These are phyloP conservation scores for Panicum hallii DNA, from an alignment of 202 grass and related monocot species.

Conservation along the genomic window DNA sequence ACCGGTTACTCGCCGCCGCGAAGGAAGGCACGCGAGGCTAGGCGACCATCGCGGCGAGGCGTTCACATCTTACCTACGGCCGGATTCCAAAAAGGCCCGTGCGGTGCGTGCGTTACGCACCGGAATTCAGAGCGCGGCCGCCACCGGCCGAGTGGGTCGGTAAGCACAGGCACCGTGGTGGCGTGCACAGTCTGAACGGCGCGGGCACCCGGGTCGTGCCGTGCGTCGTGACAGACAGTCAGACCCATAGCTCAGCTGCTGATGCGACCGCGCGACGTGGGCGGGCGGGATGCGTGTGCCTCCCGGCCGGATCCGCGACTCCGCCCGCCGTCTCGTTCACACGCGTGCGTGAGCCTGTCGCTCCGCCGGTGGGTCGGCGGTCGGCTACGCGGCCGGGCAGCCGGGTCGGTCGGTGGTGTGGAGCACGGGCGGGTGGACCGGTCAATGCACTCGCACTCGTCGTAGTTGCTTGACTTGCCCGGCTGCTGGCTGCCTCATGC, in stretches of 20 bases:
- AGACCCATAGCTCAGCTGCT: neutral
- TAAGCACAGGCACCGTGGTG: neutral
- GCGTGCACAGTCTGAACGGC: neutral
- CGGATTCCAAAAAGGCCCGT: neutral
- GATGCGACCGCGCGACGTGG: neutral
- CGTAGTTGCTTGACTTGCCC: neutral
- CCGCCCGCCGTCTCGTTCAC: neutral
- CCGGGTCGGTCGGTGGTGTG: neutral
- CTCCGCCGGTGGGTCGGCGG: neutral
- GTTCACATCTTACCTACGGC: conserved; percentile 19
- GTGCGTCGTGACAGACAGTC: neutral
- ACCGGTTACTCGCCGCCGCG: neutral
- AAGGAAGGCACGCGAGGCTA: neutral
- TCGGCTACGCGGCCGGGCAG: too few species aligned
- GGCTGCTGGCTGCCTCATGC: too few species aligned
- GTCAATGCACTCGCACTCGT: neutral
- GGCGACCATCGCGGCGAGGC: neutral
- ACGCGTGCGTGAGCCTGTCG: neutral
- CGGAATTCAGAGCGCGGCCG: neutral
- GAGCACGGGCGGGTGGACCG: neutral
- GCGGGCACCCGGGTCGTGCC: neutral
- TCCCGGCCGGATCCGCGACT: neutral
- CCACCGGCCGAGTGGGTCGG: neutral
- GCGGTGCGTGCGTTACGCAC: neutral
- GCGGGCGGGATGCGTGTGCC: neutral